These are phyloP conservation scores for Rhizopogon rudus DNA, from an alignment of 768 basidiomycete species.

Conservation along the genomic window DNA sequence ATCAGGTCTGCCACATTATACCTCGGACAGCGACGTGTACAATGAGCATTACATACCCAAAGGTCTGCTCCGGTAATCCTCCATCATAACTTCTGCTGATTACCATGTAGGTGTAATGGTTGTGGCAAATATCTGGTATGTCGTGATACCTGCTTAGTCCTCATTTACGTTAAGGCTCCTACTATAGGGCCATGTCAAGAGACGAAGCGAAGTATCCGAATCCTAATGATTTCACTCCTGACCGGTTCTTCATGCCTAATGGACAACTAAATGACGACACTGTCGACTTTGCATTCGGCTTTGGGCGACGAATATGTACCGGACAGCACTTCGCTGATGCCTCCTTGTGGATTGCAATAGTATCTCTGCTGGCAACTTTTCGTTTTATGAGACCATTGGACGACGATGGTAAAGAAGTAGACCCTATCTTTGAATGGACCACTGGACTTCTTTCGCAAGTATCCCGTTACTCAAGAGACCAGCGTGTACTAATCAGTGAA, in stretches of 20 bases:
- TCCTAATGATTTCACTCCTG: conserved; percentile 21
- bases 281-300: conserved; percentile 21
- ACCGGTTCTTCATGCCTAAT: conserved; percentile 21
- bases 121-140: conserved; percentile 25
- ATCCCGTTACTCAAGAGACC: background rate
- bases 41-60: conserved; percentile 20
- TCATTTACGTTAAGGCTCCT: conserved; percentile 6
- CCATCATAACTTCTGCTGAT: conserved; percentile 7
- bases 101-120: conserved; percentile 21
- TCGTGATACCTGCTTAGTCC: background rate
- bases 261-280: conserved; percentile 21
- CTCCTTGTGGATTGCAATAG: conserved; percentile 27
- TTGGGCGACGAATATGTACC: conserved; percentile 26
- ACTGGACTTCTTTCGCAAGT: conserved; percentile 25
- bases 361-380: conserved; percentile 24
- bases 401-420: conserved; percentile 18
- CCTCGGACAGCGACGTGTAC: conserved; percentile 20
- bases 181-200: conserved; percentile 22
- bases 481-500: conserved; percentile 2
- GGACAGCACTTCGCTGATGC: conserved; percentile 27
- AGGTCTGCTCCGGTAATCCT: conserved; percentile 9
- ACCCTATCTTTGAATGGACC: conserved; percentile 22
- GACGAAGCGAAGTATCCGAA: conserved; percentile 22
- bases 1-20: conserved; percentile 25
- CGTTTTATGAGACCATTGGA: conserved; percentile 25